phyloP scores from a whole-genome alignment of 306 rosid species.

The Gleditsia sinensis region DNA sequence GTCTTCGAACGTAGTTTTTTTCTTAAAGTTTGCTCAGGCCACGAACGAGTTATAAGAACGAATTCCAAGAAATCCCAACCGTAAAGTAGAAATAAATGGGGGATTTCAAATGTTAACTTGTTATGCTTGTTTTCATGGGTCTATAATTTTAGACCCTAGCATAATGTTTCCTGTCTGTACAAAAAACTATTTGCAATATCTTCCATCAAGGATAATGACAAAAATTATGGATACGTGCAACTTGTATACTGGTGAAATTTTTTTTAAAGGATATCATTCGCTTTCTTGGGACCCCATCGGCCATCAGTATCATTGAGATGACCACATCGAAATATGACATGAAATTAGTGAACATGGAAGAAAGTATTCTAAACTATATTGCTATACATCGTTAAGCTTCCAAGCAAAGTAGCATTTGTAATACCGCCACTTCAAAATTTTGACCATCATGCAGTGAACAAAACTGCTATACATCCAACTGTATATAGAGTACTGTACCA shows the following conservation, averaged over 20 bases:
- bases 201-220: no score
- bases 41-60: no score
- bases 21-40: no score
- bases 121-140: no score
- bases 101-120: no score
- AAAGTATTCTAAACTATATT: not conserved
- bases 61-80: no score
- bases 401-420: not conserved
- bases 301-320: not conserved
- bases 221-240: not conserved
- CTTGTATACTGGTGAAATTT: not conserved
- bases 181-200: no score
- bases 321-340: not conserved
- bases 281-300: not conserved
- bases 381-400: not conserved
- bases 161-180: no score
- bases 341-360: not conserved
- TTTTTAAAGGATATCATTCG: not conserved
- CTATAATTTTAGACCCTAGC: no score
- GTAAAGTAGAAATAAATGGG: no score
- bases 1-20: no score
- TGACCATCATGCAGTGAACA: not conserved
- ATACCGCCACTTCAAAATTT: no score
- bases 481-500: slow-evolving; percentile 28
- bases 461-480: not conserved